Evolutionary conservation across 2,329 filamentous ascomycete genomes (phyloP).

Genomic region (Camillea tinctor): DNA sequence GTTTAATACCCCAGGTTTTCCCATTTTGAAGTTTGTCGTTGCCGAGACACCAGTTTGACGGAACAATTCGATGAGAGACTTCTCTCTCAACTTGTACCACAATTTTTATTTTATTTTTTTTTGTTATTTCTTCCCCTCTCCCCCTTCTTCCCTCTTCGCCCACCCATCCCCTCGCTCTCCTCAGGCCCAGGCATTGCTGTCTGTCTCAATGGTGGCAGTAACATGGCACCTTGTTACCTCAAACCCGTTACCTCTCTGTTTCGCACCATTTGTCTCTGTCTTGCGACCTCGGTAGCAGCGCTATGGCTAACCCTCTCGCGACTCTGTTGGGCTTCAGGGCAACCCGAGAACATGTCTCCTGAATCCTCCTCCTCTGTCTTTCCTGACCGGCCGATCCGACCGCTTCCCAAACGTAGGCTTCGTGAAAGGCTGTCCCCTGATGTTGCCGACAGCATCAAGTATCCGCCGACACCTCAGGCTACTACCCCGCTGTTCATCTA

Average conservation of each 20-base stretch:
- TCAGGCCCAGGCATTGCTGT: too few relatives aligned
- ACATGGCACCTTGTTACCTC: neutral
- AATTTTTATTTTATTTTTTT: conserved; percentile 5
- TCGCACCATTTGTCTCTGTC: conserved; percentile 21
- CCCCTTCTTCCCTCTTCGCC: neutral
- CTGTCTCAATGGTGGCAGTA: neutral
- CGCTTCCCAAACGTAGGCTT: conserved; percentile 83
- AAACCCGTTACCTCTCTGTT: conserved; percentile 9
- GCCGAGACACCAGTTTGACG: neutral
- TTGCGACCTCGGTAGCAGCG: conserved; percentile 20
- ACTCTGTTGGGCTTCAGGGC: conserved; percentile 35
- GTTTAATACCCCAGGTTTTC: conserved; percentile 12
- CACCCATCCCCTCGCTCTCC: neutral
- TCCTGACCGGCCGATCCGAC: conserved; percentile 88
- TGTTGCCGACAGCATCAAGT: conserved; percentile 77
- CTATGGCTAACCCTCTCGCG: conserved; percentile 34
- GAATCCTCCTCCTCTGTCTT: conserved; percentile 80
- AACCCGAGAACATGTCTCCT: conserved; percentile 57
- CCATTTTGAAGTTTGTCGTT: neutral
- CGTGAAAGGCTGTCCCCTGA: conserved; percentile 85
- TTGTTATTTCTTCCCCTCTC: neutral
- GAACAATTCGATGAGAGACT: neutral
- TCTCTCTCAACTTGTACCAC: neutral
- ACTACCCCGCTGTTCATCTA: conserved; percentile 76
- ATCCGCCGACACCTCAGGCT: conserved; percentile 72